Evolutionary conservation across 768 basidiomycete genomes (phyloP).

Genomic region (Hygrocybe coccinea): DNA sequence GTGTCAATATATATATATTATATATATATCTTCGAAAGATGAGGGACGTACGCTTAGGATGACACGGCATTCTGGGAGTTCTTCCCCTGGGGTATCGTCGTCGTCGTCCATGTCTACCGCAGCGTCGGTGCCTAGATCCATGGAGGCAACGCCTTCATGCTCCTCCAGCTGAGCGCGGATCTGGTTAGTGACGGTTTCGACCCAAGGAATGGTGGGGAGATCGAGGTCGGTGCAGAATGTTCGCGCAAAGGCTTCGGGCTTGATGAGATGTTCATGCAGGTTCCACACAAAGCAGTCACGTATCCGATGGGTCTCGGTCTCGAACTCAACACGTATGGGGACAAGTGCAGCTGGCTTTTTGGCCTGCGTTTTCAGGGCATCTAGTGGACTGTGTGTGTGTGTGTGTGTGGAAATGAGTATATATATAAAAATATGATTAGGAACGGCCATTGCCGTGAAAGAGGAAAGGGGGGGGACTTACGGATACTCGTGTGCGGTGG

Average conservation of each 20-base stretch:
- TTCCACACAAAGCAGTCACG: slow-evolving; percentile 98
- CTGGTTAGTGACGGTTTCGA: slow-evolving; percentile 74
- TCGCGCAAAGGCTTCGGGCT: slow-evolving; percentile 78
- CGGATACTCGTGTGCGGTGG: slow-evolving; percentile 70
- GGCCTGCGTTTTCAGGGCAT: slow-evolving; percentile 62
- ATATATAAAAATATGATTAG: too few species aligned
- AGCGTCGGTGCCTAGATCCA: slow-evolving; percentile 66
- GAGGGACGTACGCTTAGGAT: slow-evolving; percentile 59
- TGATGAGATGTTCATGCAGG: slow-evolving; percentile 78
- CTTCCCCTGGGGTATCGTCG: slow-evolving; percentile 42
- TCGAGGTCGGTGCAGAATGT: slow-evolving; percentile 89
- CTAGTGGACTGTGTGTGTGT: slow-evolving; percentile 49
- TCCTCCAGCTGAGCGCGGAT: slow-evolving; percentile 92
- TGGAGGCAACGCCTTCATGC: slow-evolving; percentile 71
- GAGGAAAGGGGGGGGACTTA: slow-evolving; percentile 39
- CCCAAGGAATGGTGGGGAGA: slow-evolving; percentile 61
- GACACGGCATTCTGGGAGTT: slow-evolving; percentile 73
- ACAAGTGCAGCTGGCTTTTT: slow-evolving; percentile 53
- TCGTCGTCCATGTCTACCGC: slow-evolving; percentile 43
- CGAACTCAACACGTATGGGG: slow-evolving; percentile 93
- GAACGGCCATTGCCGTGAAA: too few species aligned
- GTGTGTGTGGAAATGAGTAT: too few species aligned
- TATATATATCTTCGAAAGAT: too few species aligned
- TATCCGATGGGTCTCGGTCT: slow-evolving; percentile 85
- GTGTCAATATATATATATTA: too few species aligned